Conservation (phyloP, 345 rosid genomes). For the Eucalyptus marginata region DNA sequence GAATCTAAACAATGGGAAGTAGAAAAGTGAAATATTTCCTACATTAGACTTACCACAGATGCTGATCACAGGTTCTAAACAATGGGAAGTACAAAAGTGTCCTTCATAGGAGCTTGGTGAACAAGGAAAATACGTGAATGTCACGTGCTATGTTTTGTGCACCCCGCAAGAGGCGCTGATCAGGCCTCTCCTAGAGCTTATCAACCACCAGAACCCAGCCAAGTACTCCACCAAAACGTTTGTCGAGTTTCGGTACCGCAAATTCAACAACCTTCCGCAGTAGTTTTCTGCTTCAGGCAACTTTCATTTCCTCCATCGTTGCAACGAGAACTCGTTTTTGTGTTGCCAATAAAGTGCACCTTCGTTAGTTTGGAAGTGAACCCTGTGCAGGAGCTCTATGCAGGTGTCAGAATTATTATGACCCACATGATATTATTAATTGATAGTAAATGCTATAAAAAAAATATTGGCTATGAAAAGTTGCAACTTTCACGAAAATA, state of each 20-base stretch:
- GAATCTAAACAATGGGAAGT: too few relatives aligned
- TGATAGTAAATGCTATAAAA: too few relatives aligned
- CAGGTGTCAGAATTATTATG: too few relatives aligned
- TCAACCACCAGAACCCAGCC: slow-evolving; percentile 20
- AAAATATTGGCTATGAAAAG: too few relatives aligned
- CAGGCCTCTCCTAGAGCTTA: slow-evolving; percentile 25
- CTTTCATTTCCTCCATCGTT: neutral
- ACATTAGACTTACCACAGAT: neutral
- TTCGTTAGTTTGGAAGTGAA: neutral
- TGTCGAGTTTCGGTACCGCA: slow-evolving; percentile 26
- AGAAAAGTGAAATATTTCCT: neutral
- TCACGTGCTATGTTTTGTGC: slow-evolving; percentile 36
- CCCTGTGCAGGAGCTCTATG: too few relatives aligned
- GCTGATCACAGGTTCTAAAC: slow-evolving; percentile 25
- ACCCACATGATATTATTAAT: too few relatives aligned
- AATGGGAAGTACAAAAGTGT: slow-evolving; percentile 43
- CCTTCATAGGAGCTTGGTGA: slow-evolving; percentile 33
- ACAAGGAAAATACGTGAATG: slow-evolving; percentile 29
- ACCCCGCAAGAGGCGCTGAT: slow-evolving; percentile 29
- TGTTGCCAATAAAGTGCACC: neutral
- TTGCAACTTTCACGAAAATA: too few relatives aligned
- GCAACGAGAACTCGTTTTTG: neutral
- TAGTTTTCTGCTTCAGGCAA: neutral
- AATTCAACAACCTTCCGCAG: slow-evolving; percentile 34
- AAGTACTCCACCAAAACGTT: slow-evolving; percentile 27